phyloP scores from a whole-genome alignment of 2,329 filamentous ascomycete genomes.

The Hymenoscyphus linearis region DNA sequence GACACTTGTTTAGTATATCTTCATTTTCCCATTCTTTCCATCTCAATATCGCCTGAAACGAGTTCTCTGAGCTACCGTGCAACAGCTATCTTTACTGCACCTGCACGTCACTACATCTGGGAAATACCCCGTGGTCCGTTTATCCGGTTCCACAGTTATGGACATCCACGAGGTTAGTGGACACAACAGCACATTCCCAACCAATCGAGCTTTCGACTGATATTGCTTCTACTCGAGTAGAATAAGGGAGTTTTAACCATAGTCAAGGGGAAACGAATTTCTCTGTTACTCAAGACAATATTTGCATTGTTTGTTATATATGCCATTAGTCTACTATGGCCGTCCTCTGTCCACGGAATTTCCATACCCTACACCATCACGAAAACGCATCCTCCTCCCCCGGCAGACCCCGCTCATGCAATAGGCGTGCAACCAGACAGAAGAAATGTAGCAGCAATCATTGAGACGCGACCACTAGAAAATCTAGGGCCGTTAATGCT shows the following conservation, averaged over 20 bases:
- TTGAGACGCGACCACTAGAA: constrained; percentile 30
- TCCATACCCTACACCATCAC: neutral
- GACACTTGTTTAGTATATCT: neutral
- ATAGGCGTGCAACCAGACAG: neutral
- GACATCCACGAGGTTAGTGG: neutral
- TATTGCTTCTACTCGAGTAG: neutral
- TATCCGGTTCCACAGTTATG: neutral
- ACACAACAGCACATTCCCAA: neutral
- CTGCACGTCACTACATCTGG: neutral
- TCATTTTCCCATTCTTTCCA: neutral
- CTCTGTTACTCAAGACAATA: neutral
- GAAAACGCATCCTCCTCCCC: neutral
- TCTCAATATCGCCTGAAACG: neutral
- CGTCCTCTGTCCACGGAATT: neutral
- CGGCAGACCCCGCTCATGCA: neutral
- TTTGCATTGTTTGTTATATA: neutral
- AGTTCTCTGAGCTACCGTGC: neutral
- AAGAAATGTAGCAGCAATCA: constrained; percentile 29
- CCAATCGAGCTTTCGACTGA: neutral
- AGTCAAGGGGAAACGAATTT: neutral
- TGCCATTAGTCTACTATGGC: neutral
- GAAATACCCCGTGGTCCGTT: neutral
- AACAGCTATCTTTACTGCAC: too few species aligned
- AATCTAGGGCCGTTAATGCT: constrained; percentile 33
- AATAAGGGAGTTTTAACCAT: neutral